phyloP scores from a whole-genome alignment of 2,329 filamentous ascomycete species.

The Myriangium duriaei region DNA sequence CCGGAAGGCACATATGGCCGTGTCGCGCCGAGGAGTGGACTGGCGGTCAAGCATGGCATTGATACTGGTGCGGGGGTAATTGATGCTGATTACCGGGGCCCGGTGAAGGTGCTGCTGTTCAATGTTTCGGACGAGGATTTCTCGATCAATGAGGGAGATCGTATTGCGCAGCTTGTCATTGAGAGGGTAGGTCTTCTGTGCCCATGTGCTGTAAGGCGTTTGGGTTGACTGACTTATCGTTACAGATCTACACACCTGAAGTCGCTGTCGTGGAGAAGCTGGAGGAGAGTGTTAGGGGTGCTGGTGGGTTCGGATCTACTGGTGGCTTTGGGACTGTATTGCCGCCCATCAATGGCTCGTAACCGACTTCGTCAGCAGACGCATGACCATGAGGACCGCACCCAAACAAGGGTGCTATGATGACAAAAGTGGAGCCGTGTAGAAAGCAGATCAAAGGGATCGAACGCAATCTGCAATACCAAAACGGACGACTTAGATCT shows the following conservation, averaged over 20 bases:
- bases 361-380: too few relatives aligned
- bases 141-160: slow-evolving; percentile 69
- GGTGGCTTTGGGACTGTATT: slow-evolving; percentile 38
- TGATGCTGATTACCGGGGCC: slow-evolving; percentile 91
- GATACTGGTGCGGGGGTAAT: slow-evolving; percentile 94
- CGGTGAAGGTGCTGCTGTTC: slow-evolving; percentile 88
- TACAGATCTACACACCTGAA: slow-evolving; percentile 75
- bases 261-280: slow-evolving; percentile 81
- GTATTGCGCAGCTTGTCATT: slow-evolving; percentile 83
- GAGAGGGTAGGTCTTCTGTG: slow-evolving; percentile 49
- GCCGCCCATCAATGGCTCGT: slow-evolving; percentile 17
- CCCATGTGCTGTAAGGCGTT: neutral
- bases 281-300: slow-evolving; percentile 80
- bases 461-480: too few relatives aligned
- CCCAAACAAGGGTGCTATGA: neutral
- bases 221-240: neutral
- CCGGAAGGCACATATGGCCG: slow-evolving; percentile 86
- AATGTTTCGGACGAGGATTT: slow-evolving; percentile 82
- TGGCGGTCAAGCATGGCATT: slow-evolving; percentile 89
- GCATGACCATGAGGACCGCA: too few relatives aligned
- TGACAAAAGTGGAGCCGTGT: too few relatives aligned
- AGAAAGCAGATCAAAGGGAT: slow-evolving; percentile 1
- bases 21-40: slow-evolving; percentile 78
- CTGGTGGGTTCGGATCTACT: slow-evolving; percentile 84
- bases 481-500: neutral